Conservation (phyloP, 73 alveolate species). For the Uronychia setigera region DNA sequence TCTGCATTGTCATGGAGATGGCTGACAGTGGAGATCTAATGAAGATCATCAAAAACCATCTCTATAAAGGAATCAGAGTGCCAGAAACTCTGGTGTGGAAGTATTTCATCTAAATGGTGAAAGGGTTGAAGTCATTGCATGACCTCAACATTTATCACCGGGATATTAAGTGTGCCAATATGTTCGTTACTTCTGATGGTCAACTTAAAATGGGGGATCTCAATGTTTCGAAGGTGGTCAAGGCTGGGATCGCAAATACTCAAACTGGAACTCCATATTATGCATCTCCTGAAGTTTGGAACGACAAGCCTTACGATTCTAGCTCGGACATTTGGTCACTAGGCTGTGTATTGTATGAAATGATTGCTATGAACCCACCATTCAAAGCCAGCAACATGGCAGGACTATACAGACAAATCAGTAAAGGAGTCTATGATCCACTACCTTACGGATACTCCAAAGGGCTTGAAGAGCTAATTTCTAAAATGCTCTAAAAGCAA, state of each 20-base stretch:
- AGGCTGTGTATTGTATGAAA: constrained; percentile 94
- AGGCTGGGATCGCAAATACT: constrained; percentile 50
- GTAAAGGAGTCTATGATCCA: constrained; percentile 83
- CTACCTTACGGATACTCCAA: constrained; percentile 75
- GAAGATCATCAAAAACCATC: constrained; percentile 21
- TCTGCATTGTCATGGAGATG: constrained; percentile 48
- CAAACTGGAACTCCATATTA: constrained; percentile 52
- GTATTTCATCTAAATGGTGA: constrained; percentile 7
- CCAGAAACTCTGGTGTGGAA: constrained; percentile 28
- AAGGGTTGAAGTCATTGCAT: constrained; percentile 41
- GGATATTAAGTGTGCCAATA: constrained; percentile 45
- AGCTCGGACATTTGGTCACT: constrained; percentile 94
- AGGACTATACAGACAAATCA: constrained; percentile 79
- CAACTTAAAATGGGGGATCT: constrained; percentile 40
- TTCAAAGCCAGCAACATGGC: constrained; percentile 87
- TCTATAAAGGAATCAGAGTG: background rate
- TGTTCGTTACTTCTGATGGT: constrained; percentile 27
- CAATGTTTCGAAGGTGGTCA: constrained; percentile 48
- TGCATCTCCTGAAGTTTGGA: constrained; percentile 89
- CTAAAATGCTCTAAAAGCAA: constrained; percentile 67
- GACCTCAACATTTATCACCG: constrained; percentile 27
- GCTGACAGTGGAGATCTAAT: constrained; percentile 50
- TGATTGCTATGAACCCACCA: constrained; percentile 89
- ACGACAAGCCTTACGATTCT: constrained; percentile 89
- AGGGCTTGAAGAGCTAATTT: constrained; percentile 74